Percentiles rank a stretch among this genome's conserved stretches.
Conservation (phyloP, 176 grass and related monocot species). For the Raddia guianensis region DNA sequence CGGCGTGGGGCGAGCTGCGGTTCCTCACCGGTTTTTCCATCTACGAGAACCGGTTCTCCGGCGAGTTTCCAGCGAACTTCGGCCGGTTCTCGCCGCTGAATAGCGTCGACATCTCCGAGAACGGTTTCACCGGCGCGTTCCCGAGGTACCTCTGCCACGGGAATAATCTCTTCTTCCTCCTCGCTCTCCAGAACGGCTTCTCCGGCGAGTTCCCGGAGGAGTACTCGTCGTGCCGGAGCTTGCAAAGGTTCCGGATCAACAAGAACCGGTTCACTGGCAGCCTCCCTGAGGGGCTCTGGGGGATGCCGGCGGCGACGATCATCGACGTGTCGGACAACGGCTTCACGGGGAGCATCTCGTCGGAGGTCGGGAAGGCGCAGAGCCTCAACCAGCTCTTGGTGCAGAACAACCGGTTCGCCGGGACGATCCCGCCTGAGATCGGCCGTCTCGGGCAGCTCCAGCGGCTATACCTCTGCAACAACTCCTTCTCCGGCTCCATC, state of each 20-base stretch:
- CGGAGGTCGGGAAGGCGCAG: constrained; percentile 46
- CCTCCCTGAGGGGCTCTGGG: constrained; percentile 63
- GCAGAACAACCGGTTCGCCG: constrained; percentile 60
- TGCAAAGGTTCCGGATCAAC: constrained; percentile 76
- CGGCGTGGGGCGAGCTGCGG: constrained; percentile 51
- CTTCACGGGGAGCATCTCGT: constrained; percentile 65
- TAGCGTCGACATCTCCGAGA: constrained; percentile 83
- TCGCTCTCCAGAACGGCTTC: constrained; percentile 82
- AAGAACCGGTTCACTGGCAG: constrained; percentile 62
- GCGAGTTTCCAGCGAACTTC: constrained; percentile 65
- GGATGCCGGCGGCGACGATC: constrained; percentile 56
- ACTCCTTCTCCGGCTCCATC: constrained; percentile 62
- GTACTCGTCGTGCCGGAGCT: constrained; percentile 57
- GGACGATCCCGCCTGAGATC: constrained; percentile 59
- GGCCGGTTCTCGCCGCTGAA: constrained; percentile 68
- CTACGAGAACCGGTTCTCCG: constrained; percentile 76
- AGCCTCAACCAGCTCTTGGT: constrained; percentile 65
- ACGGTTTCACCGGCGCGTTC: constrained; percentile 63
- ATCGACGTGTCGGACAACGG: constrained; percentile 78
- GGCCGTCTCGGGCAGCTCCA: constrained; percentile 55
- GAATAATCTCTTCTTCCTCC: constrained; percentile 53
- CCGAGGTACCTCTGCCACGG: constrained; percentile 65
- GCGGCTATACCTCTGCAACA: constrained; percentile 71
- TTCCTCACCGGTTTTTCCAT: constrained; percentile 60
- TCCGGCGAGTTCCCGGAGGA: constrained; percentile 63